Conservation (phyloP, 2,329 filamentous ascomycete genomes). For the Pseudodiploospora longispora region DNA sequence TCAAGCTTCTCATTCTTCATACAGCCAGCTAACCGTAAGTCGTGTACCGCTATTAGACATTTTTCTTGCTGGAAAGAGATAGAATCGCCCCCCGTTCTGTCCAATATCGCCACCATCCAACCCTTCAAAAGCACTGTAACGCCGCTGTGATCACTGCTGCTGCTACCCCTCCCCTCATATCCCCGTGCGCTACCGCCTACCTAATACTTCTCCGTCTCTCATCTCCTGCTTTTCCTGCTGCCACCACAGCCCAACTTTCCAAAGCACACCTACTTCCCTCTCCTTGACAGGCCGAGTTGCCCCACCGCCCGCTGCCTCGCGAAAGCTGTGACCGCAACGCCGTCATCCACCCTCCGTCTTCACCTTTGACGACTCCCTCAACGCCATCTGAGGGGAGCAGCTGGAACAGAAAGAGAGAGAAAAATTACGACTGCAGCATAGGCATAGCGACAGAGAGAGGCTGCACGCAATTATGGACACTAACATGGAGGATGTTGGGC, state of each 20-base stretch:
- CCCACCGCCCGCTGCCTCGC: conserved; percentile 8
- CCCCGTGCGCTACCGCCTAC: not conserved
- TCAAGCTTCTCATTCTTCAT: too few relatives aligned
- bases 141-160: too few relatives aligned
- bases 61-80: too few relatives aligned
- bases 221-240: too few relatives aligned
- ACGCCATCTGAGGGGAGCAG: not conserved
- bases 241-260: too few relatives aligned
- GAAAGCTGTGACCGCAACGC: conserved; percentile 18
- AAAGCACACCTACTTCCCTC: too few relatives aligned
- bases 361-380: not conserved
- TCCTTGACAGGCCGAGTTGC: conserved; percentile 1
- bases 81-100: too few relatives aligned
- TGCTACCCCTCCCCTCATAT: too few relatives aligned
- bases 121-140: too few relatives aligned
- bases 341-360: conserved; percentile 15
- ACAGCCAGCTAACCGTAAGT: too few relatives aligned
- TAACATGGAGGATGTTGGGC: conserved; percentile 97
- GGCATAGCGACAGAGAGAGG: not conserved
- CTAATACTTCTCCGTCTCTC: not conserved
- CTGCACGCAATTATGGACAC: conserved; percentile 63
- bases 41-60: too few relatives aligned
- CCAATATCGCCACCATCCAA: too few relatives aligned
- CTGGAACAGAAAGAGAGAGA: not conserved
- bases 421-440: conserved; percentile 12